Conservation (phyloP, 495 filamentous ascomycete species). For the Aspergillus biplanus region DNA sequence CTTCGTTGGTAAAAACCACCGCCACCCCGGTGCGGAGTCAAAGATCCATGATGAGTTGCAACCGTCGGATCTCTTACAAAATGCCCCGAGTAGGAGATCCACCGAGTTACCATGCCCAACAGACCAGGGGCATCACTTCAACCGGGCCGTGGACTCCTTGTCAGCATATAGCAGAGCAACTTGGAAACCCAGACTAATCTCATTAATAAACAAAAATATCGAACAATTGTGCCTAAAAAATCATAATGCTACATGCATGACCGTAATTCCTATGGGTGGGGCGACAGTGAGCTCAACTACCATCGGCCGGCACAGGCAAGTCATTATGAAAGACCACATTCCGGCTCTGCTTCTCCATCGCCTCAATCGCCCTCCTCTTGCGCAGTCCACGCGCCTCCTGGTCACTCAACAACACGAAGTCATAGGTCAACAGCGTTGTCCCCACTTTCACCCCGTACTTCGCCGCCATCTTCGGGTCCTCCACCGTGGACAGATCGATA, state of each 20-base stretch:
- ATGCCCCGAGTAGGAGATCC: no score
- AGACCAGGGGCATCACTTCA: no score
- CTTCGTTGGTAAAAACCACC: no score
- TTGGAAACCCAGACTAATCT: no score
- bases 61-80: no score
- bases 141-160: no score
- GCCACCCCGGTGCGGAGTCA: no score
- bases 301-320: constrained; percentile 13
- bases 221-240: no score
- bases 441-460: constrained; percentile 53
- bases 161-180: no score
- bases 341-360: constrained; percentile 49
- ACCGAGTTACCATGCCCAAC: no score
- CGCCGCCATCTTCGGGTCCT: constrained; percentile 57
- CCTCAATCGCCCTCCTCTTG: constrained; percentile 65
- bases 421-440: constrained; percentile 50
- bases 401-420: constrained; percentile 70
- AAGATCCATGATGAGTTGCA: no score
- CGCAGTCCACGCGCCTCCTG: constrained; percentile 64
- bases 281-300: neutral
- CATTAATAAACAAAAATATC: no score
- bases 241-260: neutral
- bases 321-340: constrained; percentile 21
- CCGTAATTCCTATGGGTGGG: neutral
- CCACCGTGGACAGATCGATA: constrained; percentile 63